Evolutionary conservation across 345 rosid genomes (phyloP).

Genomic region (Moricandia arvensis): DNA sequence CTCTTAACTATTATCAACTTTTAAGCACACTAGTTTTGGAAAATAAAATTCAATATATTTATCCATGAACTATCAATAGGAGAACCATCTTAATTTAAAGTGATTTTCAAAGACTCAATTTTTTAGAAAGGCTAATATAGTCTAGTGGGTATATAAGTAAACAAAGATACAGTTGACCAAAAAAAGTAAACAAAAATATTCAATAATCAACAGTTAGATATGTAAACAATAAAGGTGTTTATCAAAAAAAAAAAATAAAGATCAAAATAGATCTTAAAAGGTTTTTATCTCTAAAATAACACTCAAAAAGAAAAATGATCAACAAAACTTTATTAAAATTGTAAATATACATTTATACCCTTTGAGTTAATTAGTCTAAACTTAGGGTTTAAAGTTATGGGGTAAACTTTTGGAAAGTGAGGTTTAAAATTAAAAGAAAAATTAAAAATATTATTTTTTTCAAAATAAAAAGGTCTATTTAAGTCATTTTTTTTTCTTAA

Average conservation of each 20-base stretch:
- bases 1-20: not conserved
- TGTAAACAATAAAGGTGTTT: not conserved
- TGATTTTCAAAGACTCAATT: not conserved
- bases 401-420: too few species aligned
- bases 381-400: too few species aligned
- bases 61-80: constrained; percentile 4
- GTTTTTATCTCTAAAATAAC: not conserved
- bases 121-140: not conserved
- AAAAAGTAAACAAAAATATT: not conserved
- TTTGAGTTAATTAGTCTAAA: too few species aligned
- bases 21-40: constrained; percentile 3
- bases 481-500: not conserved
- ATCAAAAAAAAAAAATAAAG: too few species aligned
- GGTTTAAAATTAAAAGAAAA: too few species aligned
- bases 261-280: too few species aligned
- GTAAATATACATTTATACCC: too few species aligned
- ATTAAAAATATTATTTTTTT: not conserved
- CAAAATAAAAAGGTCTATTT: not conserved
- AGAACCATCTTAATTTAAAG: not conserved
- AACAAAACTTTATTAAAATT: too few species aligned
- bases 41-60: not conserved
- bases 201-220: not conserved
- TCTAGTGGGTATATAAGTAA: not conserved
- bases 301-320: not conserved
- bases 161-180: not conserved